Evolutionary conservation across 805 yeast genomes (phyloP).

Genomic region (Candida taoyuanica): DNA sequence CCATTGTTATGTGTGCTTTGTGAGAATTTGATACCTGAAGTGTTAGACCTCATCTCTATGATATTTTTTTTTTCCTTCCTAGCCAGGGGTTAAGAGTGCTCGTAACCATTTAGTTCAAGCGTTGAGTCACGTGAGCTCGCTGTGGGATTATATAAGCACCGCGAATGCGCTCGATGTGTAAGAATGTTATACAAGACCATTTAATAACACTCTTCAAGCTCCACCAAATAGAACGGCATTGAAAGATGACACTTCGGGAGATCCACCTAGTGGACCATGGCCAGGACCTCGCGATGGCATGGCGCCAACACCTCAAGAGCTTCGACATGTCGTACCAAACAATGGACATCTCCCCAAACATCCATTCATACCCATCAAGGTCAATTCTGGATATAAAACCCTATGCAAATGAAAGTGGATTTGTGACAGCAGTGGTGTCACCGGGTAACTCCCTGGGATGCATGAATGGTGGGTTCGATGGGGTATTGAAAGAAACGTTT

Average conservation of each 20-base stretch:
- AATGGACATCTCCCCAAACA: neutral
- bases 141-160: neutral
- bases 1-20: conserved; percentile 40
- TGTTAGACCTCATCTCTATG: too few species aligned
- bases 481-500: conserved; percentile 30
- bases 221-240: neutral
- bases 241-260: too few species aligned
- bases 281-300: neutral
- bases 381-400: neutral
- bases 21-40: too few species aligned
- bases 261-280: conserved; percentile 1
- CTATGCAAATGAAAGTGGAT: neutral
- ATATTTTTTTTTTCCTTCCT: too few species aligned
- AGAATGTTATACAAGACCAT: too few species aligned
- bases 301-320: conserved; percentile 1
- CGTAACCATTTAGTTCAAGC: too few species aligned
- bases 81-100: too few species aligned
- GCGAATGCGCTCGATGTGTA: neutral
- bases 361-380: neutral
- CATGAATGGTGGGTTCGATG: conserved; percentile 39
- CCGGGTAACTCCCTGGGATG: conserved; percentile 39
- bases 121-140: too few species aligned
- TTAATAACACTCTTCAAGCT: too few species aligned
- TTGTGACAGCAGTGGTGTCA: conserved; percentile 29
- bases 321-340: conserved; percentile 2